Percentiles rank a stretch among this genome's conserved stretches.
Evolutionary conservation across 805 yeast species (phyloP).

Genomic region (Ogataea thermomethanolica): DNA sequence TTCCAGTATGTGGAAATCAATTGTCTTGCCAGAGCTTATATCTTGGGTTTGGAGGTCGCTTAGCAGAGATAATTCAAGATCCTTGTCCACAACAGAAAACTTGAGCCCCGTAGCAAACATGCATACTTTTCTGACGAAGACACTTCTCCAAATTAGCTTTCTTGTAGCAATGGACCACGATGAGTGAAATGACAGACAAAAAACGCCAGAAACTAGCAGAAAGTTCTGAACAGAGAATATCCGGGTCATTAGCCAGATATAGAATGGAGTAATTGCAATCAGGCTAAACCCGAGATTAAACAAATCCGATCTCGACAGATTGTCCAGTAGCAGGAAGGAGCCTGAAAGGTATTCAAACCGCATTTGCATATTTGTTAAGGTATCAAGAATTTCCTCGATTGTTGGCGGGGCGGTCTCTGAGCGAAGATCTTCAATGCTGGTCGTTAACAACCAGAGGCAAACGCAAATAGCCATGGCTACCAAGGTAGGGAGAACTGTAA

Average conservation of each 20-base stretch:
- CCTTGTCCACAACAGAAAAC: slow-evolving; percentile 19
- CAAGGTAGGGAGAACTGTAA: slow-evolving; percentile 39
- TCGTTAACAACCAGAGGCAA: slow-evolving; percentile 43
- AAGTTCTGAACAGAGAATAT: slow-evolving; percentile 35
- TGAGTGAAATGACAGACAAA: slow-evolving; percentile 42
- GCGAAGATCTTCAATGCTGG: slow-evolving; percentile 36
- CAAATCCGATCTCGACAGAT: slow-evolving; percentile 24
- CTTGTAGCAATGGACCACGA: slow-evolving; percentile 46
- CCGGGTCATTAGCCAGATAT: slow-evolving; percentile 35
- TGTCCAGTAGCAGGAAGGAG: slow-evolving; percentile 31
- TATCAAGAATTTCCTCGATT: slow-evolving; percentile 48
- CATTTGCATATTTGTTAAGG: slow-evolving; percentile 42
- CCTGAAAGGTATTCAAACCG: slow-evolving; percentile 40
- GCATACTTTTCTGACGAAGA: slow-evolving; percentile 37
- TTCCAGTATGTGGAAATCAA: slow-evolving; percentile 50
- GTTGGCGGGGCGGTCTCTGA: slow-evolving; percentile 41
- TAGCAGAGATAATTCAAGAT: slow-evolving; percentile 11
- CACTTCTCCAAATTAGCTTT: slow-evolving; percentile 49
- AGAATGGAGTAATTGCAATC: slow-evolving; percentile 41
- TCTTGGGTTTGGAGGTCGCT: slow-evolving; percentile 11
- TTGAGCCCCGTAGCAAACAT: slow-evolving; percentile 41
- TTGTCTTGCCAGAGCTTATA: slow-evolving; percentile 37
- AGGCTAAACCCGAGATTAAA: slow-evolving; percentile 33
- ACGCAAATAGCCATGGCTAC: slow-evolving; percentile 37
- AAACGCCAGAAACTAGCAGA: slow-evolving; percentile 34